Percentiles rank a stretch among this genome's conserved stretches.
These are phyloP conservation scores for Citrus trifoliata DNA, from an alignment of 345 rosid genomes.

Conservation along the genomic window DNA sequence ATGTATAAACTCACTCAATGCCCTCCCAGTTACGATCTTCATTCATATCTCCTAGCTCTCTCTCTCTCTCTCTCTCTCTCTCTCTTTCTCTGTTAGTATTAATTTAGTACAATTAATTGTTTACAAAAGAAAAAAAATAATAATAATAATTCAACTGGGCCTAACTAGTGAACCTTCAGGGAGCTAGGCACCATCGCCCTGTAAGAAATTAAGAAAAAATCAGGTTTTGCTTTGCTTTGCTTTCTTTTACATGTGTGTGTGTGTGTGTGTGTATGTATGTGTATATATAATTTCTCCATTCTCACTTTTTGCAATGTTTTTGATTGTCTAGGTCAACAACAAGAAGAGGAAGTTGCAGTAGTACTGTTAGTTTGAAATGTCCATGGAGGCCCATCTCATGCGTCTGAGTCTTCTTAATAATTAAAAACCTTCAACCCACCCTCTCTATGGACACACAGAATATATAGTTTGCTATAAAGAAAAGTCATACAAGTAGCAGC, in stretches of 20 bases:
- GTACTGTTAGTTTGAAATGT: conserved; percentile 7
- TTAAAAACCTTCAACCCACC: too few relatives aligned
- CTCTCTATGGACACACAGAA: too few relatives aligned
- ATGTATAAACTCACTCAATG: conserved; percentile 3
- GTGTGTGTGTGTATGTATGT: not conserved
- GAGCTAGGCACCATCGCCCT: not conserved
- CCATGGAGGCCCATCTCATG: not conserved
- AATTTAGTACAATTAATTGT: too few relatives aligned
- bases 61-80: not conserved
- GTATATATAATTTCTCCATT: too few relatives aligned
- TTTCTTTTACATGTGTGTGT: too few relatives aligned
- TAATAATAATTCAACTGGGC: not conserved
- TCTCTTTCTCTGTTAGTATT: not conserved
- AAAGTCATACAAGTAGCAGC: too few relatives aligned
- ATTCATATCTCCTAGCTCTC: not conserved
- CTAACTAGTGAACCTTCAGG: conserved; percentile 36
- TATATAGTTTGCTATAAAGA: too few relatives aligned
- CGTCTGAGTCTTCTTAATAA: not conserved
- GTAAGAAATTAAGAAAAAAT: conserved; percentile 8
- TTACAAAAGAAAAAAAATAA: not conserved
- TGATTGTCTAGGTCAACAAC: conserved; percentile 23
- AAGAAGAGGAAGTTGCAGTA: conserved; percentile 12
- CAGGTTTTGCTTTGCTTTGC: not conserved
- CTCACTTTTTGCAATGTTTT: not conserved
- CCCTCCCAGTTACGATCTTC: not conserved